phyloP scores from a whole-genome alignment of 495 filamentous ascomycete genomes.

The Pyrenula massariospora region DNA sequence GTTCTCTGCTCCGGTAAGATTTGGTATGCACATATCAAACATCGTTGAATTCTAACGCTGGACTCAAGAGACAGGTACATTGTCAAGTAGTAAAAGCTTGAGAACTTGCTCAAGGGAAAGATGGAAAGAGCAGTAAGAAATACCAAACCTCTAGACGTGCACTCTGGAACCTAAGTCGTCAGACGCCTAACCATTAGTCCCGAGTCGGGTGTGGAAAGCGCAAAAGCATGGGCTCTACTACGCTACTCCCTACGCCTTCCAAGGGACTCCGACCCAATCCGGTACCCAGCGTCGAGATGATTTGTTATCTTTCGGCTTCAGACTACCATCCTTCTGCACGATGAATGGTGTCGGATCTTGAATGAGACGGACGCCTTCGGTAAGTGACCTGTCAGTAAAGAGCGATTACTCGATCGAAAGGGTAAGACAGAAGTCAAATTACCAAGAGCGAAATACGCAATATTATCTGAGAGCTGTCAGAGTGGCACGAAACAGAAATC shows the following conservation, averaged over 20 bases:
- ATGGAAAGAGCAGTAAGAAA: not conserved
- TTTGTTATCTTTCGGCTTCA: not conserved
- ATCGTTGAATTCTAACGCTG: not conserved
- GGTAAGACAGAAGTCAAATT: not conserved
- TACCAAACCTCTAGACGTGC: not conserved
- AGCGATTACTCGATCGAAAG: no score
- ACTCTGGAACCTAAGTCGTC: not conserved
- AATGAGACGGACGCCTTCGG: not conserved
- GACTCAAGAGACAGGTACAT: not conserved
- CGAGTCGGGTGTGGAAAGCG: not conserved
- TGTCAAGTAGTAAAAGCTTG: not conserved
- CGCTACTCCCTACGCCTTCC: not conserved
- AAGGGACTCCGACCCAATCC: not conserved
- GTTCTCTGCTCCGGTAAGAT: not conserved
- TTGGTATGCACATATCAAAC: not conserved
- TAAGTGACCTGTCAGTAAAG: no score
- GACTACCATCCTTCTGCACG: not conserved
- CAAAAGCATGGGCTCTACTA: not conserved
- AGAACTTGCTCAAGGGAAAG: not conserved
- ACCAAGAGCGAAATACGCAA: not conserved
- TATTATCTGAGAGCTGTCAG: not conserved
- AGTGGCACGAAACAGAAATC: not conserved
- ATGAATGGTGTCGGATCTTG: not conserved
- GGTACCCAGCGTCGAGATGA: not conserved
- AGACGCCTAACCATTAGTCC: not conserved